These are phyloP conservation scores for Lagerstroemia speciosa DNA, from an alignment of 345 rosid species.

Conservation along the genomic window DNA sequence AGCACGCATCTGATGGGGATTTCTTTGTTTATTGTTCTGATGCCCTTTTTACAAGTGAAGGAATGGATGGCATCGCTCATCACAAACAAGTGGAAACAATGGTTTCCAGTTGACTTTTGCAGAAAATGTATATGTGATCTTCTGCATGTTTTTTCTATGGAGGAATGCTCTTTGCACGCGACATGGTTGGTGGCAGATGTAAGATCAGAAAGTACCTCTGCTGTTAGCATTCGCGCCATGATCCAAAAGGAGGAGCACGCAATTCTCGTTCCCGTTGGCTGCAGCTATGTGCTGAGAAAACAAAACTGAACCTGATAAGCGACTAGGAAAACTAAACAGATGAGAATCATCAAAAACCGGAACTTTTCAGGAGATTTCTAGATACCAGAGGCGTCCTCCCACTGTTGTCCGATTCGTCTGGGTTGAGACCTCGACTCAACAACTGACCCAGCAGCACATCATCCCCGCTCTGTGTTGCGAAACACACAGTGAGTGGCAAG, in stretches of 20 bases:
- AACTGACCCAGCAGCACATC: conserved; percentile 64
- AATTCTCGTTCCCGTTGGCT: conserved; percentile 60
- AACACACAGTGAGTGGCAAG: conserved; percentile 59
- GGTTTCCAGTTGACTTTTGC: neutral
- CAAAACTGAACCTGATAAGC: conserved; percentile 2
- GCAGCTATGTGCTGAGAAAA: conserved; percentile 72
- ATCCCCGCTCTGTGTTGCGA: conserved; percentile 74
- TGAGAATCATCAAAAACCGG: neutral
- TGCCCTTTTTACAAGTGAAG: neutral
- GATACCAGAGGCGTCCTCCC: conserved; percentile 75
- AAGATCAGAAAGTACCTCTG: conserved; percentile 38
- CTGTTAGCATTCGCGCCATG: conserved; percentile 55
- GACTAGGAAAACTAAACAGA: neutral
- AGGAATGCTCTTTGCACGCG: neutral
- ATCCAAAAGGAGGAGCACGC: conserved; percentile 65
- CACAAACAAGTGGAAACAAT: neutral
- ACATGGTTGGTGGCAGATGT: neutral
- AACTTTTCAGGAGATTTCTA: conserved; percentile 3
- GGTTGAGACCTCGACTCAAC: conserved; percentile 74
- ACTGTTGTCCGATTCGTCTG: conserved; percentile 71
- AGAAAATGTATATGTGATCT: neutral
- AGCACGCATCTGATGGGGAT: neutral
- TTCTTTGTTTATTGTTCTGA: neutral
- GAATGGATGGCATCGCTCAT: neutral
- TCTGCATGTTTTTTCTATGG: neutral